Evolutionary conservation across 1,139 yeast genomes (phyloP), one percentile per base, ranked within the genome.

Genomic region (Cylindricascospora bacillispora): DNA sequence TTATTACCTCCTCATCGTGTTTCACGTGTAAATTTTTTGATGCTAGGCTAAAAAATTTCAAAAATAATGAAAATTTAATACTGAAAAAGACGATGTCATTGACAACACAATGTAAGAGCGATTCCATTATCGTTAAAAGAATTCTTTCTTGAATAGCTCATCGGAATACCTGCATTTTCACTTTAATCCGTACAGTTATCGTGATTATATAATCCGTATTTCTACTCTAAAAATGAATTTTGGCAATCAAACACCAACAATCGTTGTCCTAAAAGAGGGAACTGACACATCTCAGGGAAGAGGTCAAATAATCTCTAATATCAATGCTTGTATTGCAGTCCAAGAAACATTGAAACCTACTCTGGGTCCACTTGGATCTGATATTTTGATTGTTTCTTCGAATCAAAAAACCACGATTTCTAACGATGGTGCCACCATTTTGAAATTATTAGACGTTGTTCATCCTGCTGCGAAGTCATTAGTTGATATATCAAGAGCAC

Each of bases 401-500:
- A 73, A 70, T 46, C 94, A 94, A 34, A 78, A 72, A 45, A 82
- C 97, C 28, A 89, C 97, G 18, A 86, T 89, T 42, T 85, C 98
- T 24, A 89, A 89, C 57, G 99, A 89, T 54, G 99, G 98, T 37
- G 98, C 98, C 30, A 92, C 99, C 2, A 89, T 89, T 44, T 65
- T 89, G 56, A 83, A 80, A 55, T 66, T 86, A 38, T 63, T 89
- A 45, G 98, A 92, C 52, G 93, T 92, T 35, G 95, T 92, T 16
- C 99, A 89, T 53, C 98, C 99, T 5, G 98, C 98, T 11, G 98
- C 98, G 9, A 80, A 81, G 54, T 78, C 89, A 55, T 63, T 89
- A 43, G 98, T 89, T 31, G 99, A 89, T 55, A 82, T 89, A 36
- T 82, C 95, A 10, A 71, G 95, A 50, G 77, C 97, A 1, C 99